Evolutionary conservation across 129 eudicot genomes (phyloP), one percentile per base, ranked within the genome.

Genomic region (Saposhnikovia divaricata): DNA sequence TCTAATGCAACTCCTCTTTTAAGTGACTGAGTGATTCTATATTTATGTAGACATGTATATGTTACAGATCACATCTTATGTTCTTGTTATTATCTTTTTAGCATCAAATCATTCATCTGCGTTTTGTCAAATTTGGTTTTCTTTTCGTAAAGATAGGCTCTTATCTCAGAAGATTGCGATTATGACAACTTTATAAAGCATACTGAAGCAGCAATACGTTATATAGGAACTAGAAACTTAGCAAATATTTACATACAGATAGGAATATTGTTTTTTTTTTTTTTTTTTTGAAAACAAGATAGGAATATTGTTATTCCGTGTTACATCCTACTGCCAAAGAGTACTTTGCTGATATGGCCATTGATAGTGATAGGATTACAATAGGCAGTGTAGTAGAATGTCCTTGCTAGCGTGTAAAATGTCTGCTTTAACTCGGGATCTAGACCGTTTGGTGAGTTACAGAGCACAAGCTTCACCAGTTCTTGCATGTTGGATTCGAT

Each of bases 331-430:
- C 19, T 9, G 53, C 61, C 88, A 77, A 91, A 94, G 77, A 94
- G 87, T 55, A 91, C 97, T 85, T 91, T 89, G 8, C 87, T 77
- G 53, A 94, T 86, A 72, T 94, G 98, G 43, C 25, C 76, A 38
- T 89, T 78, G n/a, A 91, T 89, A 0, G 87, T 85, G 80, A 43
- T 83, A 5, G 76, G 81, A 63, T 81, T 79, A 68, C 83, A 87
- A 38, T 89, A 84, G 21, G 92, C 90, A 76, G 85, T 77, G 80
- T 94, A 94, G 87, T 90, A 94, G 81, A 84, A 94, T 15, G 97
- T 85, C 80, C 75, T 86, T 7, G 85, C 89, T 2, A 94, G 85
- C 0, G 87, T 79, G 18, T 88, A 83, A 83, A 92, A 91, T 14
- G 82, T 94, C 38, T 87, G 85, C 78, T 86, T 91, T 25, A 85